A percentile compares a stretch with the other conserved stretches of the same genome.
Evolutionary conservation across 306 rosid species (phyloP).

Genomic region (Abrus pulchellus): DNA sequence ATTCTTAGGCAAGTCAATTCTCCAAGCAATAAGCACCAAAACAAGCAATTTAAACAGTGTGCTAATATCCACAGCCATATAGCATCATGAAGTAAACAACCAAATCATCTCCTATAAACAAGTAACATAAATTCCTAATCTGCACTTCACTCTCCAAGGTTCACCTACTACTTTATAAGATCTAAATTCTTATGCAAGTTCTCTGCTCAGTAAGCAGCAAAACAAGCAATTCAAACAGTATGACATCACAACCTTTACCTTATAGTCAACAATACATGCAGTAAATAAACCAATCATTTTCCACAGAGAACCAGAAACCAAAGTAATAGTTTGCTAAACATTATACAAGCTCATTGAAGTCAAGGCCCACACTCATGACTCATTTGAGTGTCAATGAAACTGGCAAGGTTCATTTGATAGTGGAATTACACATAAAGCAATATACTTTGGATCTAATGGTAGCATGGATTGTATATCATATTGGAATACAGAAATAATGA

Average conservation of each 20-base stretch:
- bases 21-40: not conserved
- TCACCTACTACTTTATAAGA: not conserved
- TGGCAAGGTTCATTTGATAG: constrained; percentile 2
- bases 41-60: not conserved
- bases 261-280: not conserved
- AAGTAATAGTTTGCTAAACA: constrained; percentile 24
- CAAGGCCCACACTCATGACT: constrained; percentile 1
- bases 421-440: constrained; percentile 2
- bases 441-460: constrained; percentile 6
- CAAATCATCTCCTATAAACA: constrained; percentile 14
- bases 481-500: constrained; percentile 13
- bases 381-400: constrained; percentile 1
- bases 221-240: constrained; percentile 21
- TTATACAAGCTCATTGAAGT: not conserved
- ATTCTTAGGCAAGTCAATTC: constrained; percentile 23
- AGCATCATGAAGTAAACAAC: constrained; percentile 29
- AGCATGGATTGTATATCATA: constrained; percentile 6
- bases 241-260: not conserved
- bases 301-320: constrained; percentile 9
- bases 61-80: not conserved
- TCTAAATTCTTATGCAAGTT: constrained; percentile 8
- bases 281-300: constrained; percentile 26
- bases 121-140: not conserved
- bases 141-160: constrained; percentile 4
- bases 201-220: constrained; percentile 11